Conservation (phyloP, 2,329 filamentous ascomycete species). For the Cordyceps fumosorosea region DNA sequence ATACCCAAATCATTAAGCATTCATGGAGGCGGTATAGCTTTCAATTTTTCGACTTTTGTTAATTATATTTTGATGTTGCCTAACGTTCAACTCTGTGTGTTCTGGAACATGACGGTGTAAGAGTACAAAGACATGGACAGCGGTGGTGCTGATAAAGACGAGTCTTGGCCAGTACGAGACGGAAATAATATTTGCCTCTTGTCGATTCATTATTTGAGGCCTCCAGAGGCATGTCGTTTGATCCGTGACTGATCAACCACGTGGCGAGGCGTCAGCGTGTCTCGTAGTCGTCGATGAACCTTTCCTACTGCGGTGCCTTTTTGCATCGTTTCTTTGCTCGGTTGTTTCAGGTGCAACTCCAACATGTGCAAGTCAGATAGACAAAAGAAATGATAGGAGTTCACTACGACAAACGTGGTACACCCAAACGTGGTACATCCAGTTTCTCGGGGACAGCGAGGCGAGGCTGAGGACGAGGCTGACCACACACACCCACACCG, state of each 20-base stretch:
- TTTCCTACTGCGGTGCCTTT: not conserved
- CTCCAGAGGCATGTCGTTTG: not conserved
- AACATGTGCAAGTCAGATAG: too few relatives aligned
- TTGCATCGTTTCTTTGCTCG: not conserved
- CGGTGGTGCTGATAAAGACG: not conserved
- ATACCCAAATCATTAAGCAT: slow-evolving; percentile 13
- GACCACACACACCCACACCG: not conserved
- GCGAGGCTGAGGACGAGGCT: slow-evolving; percentile 1
- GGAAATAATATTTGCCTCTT: not conserved
- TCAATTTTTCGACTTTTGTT: not conserved
- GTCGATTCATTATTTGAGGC: not conserved
- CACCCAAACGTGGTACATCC: not conserved
- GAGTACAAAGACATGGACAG: not conserved
- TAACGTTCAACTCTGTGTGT: not conserved
- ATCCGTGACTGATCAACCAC: not conserved
- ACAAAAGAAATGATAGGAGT: too few relatives aligned
- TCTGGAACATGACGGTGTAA: not conserved
- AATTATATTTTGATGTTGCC: not conserved
- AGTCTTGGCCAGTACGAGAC: not conserved
- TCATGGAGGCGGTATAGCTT: slow-evolving; percentile 9
- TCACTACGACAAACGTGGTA: not conserved
- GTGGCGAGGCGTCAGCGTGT: not conserved
- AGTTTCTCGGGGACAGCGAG: not conserved
- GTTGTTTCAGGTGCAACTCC: not conserved
- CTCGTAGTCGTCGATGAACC: not conserved